Percentiles rank a stretch among this genome's conserved stretches.
Evolutionary conservation across 2,329 filamentous ascomycete genomes (phyloP).

Genomic region (Aciculosporium take): DNA sequence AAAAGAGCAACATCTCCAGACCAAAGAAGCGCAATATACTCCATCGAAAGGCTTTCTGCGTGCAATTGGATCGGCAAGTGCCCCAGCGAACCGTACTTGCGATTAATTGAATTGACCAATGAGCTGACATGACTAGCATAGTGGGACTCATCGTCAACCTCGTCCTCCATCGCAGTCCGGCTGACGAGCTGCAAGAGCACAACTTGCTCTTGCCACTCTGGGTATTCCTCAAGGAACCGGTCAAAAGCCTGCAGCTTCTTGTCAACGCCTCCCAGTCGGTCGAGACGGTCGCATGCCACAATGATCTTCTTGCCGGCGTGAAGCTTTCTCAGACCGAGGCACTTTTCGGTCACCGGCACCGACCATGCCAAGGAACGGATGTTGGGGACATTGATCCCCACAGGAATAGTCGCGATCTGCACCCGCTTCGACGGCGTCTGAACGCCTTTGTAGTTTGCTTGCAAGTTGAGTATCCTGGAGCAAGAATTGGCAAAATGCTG

Average conservation of each 20-base stretch:
- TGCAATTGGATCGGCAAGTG: slow-evolving; percentile 91
- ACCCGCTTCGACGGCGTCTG: slow-evolving; percentile 51
- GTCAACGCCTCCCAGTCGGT: slow-evolving; percentile 77
- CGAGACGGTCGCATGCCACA: slow-evolving; percentile 81
- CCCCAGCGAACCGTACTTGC: slow-evolving; percentile 70
- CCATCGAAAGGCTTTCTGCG: slow-evolving; percentile 73
- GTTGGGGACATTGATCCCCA: slow-evolving; percentile 65
- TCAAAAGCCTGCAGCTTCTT: slow-evolving; percentile 92
- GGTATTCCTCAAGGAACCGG: slow-evolving; percentile 73
- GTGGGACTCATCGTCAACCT: slow-evolving; percentile 63
- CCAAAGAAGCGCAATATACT: slow-evolving; percentile 83
- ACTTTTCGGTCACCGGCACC: slow-evolving; percentile 54
- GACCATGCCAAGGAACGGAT: slow-evolving; percentile 64
- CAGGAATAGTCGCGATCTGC: slow-evolving; percentile 2
- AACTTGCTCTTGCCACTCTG: slow-evolving; percentile 79
- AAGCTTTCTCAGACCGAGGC: slow-evolving; percentile 54
- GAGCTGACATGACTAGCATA: slow-evolving; percentile 78
- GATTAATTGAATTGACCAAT: slow-evolving; percentile 79
- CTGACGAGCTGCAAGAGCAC: slow-evolving; percentile 90
- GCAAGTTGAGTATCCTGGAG: slow-evolving; percentile 72
- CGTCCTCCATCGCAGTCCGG: slow-evolving; percentile 60
- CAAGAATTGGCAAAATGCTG: slow-evolving; percentile 89
- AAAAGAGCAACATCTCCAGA: slow-evolving; percentile 83
- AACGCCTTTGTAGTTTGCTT: slow-evolving; percentile 67
- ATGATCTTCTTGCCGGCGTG: slow-evolving; percentile 84